These are phyloP conservation scores for Penicillium paradoxum DNA, from an alignment of 495 filamentous ascomycete species.

Conservation along the genomic window DNA sequence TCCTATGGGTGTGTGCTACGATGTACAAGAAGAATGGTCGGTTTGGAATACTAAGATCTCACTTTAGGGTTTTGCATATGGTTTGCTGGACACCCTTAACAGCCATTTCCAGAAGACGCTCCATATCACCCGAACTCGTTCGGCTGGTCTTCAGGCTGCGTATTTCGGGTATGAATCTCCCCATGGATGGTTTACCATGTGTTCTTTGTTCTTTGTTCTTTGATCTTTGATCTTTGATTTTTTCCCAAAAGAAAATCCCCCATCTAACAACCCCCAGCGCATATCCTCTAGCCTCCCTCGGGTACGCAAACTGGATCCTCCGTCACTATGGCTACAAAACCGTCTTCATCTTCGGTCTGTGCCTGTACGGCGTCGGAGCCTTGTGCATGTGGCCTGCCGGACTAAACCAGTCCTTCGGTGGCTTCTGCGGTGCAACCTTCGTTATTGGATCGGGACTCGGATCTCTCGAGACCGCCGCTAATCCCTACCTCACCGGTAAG, in stretches of 20 bases:
- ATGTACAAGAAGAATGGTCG: background rate
- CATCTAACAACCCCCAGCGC: conserved; percentile 29
- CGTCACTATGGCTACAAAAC: conserved; percentile 50
- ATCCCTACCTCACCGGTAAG: conserved; percentile 51
- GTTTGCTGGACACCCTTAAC: conserved; percentile 42
- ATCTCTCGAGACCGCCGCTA: conserved; percentile 52
- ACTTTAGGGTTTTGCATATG: conserved; percentile 47
- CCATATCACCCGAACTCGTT: conserved; percentile 45
- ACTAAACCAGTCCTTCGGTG: conserved; percentile 51
- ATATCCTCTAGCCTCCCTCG: conserved; percentile 56
- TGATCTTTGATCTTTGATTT: background rate
- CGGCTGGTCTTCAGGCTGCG: conserved; percentile 51
- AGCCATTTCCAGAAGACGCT: conserved; percentile 54
- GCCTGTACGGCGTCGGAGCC: conserved; percentile 49
- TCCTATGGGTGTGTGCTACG: conserved; percentile 54
- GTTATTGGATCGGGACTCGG: conserved; percentile 54
- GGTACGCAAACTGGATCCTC: conserved; percentile 54
- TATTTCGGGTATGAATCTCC: conserved; percentile 40
- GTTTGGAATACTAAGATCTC: background rate
- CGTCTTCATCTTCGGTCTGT: conserved; percentile 50
- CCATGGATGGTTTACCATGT: too few species aligned
- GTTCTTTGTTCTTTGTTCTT: too few species aligned
- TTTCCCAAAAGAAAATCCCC: background rate
- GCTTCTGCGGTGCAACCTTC: conserved; percentile 56
- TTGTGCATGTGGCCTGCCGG: conserved; percentile 53